Evolutionary conservation across 805 yeast species (phyloP).

Genomic region (Cyberlindnera maclurae): DNA sequence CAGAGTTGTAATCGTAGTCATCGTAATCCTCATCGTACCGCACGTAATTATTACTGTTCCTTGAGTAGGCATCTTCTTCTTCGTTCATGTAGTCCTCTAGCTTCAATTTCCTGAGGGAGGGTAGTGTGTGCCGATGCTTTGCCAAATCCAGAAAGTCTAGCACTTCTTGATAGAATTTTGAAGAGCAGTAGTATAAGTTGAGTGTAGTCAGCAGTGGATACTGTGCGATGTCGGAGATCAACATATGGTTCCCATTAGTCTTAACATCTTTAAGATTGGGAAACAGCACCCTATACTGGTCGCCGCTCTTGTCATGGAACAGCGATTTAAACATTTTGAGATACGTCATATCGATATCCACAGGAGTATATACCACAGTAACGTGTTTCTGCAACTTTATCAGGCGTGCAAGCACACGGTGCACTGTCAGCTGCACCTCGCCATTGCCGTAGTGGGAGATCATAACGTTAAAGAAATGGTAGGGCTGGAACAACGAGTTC

Average conservation of each 20-base stretch:
- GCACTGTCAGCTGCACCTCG: slow-evolving; percentile 5
- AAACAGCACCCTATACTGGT: slow-evolving; percentile 2
- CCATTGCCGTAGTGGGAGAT: slow-evolving; percentile 6
- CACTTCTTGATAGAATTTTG: slow-evolving; percentile 18
- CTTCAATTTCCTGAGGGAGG: slow-evolving; percentile 12
- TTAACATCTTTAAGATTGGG: slow-evolving; percentile 12
- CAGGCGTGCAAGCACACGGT: slow-evolving; percentile 10
- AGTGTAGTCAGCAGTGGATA: slow-evolving; percentile 11
- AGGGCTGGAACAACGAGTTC: slow-evolving; percentile 7
- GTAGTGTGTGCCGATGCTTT: slow-evolving; percentile 10
- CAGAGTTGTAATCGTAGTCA: slow-evolving; percentile 27
- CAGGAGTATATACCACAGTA: slow-evolving; percentile 8
- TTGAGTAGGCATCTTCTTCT: slow-evolving; percentile 20
- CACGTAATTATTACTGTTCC: slow-evolving; percentile 15
- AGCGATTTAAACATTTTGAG: slow-evolving; percentile 20
- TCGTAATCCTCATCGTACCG: slow-evolving; percentile 21
- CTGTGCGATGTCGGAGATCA: slow-evolving; percentile 8
- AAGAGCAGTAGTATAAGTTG: slow-evolving; percentile 21
- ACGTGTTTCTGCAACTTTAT: slow-evolving; percentile 7
- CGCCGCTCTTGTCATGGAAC: slow-evolving; percentile 7
- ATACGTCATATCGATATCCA: slow-evolving; percentile 14
- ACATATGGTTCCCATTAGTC: slow-evolving; percentile 19
- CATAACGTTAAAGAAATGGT: slow-evolving; percentile 13
- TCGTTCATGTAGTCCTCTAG: slow-evolving; percentile 23
- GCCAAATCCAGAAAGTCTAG: slow-evolving; percentile 13